Base-by-base conservation (phyloP, 1,139 yeast genomes). In the Pneumocystis murina region DNA sequence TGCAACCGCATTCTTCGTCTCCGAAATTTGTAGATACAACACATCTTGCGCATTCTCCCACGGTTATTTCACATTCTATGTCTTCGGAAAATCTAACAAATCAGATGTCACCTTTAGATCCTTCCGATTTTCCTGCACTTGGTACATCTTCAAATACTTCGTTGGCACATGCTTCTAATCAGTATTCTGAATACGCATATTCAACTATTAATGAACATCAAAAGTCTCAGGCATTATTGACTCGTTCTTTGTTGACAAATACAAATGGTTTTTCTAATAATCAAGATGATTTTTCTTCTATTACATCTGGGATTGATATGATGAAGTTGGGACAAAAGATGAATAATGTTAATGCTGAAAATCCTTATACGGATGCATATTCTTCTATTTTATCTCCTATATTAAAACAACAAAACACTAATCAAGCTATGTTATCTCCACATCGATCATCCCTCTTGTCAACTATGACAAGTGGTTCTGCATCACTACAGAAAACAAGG, bases 251-350 rank as follows among this genome's bases (percentile, higher is more conserved):
- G n/a, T 40, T 40, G 10, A 17, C 30, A 40, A 38, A 40, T 40
- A 58, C 60, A 20, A 58, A 38, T 40, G 60, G 60, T 10, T 38
- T 58, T 40, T 20, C 43, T 38, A 40, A 58, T 40, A 40, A 40
- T 58, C 60, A 58, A 58, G 41, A 58, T 58, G 60, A 38, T 30
- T 58, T 40, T 58, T 58, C 43, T 12, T 38, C 41, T 30, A 40
- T 48, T 24, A 24, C 55, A 5, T 48, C 55, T 48, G 55, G 55
- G 12, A 48, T 48, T 48, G 55, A 48, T 48, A 48, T 48, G 55
- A 48, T 48, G 33, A 48, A 48, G 16, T 24, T 48, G 7, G 55
- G 55, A 4, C 55, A 48, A 4, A 28, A 17, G 14, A 16, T 16
- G 10, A 48, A 24, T 14, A 48, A 6, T 12, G 20, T 30, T 3